Evolutionary conservation across 768 basidiomycete species (phyloP), one percentile per base, ranked within the genome.

Genomic region (Mycena filopes): DNA sequence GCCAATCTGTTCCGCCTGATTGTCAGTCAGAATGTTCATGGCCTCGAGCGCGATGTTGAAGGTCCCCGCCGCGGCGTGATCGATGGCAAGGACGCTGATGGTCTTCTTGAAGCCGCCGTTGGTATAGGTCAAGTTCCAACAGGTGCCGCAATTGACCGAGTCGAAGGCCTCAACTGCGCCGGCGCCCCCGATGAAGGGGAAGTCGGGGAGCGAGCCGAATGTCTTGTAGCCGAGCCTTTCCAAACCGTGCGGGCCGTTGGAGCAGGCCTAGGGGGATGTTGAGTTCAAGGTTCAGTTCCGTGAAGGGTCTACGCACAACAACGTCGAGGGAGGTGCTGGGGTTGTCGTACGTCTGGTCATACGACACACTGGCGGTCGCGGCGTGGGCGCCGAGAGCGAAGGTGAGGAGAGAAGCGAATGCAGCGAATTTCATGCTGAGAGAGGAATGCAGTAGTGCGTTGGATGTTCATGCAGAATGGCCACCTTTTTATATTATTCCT

Each of bases 101-200:
- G 71, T 82, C 60, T 64, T 80, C 23, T 70, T 70, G 4, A 78
- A 78, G 7, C 65, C 47, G 6, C 56, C 28, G 54, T 76, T 74
- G 40, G 79, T 78, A 74, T 82, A 89, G 7, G 83, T 82, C 66
- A 90, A 71, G 61, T 80, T 57, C 87, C 87, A 91, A 75, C 90
- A 91, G 26, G 82, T 81, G 2, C 87, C 87, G 68, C 89, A 91
- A 46, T 79, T 76, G 2, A 73, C 63, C 1, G 87, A 89, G 72
- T 86, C 80, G 75, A 77, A 89, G 28, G 81, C 83, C 8, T 73
- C 74, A 59, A 90, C 78, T 40, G 81, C 86, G 18, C 80, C 77
- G 1, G 81, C 84, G 1, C 85, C 89, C 31, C 87, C 88, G 70
- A 91, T 86, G 73, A 79, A 72, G 1, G 89, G 88, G 79, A 88